Evolutionary conservation across 495 filamentous ascomycete genomes (phyloP), one percentile per base, ranked within the genome.

Genomic region (Hypoxylon fragiforme): DNA sequence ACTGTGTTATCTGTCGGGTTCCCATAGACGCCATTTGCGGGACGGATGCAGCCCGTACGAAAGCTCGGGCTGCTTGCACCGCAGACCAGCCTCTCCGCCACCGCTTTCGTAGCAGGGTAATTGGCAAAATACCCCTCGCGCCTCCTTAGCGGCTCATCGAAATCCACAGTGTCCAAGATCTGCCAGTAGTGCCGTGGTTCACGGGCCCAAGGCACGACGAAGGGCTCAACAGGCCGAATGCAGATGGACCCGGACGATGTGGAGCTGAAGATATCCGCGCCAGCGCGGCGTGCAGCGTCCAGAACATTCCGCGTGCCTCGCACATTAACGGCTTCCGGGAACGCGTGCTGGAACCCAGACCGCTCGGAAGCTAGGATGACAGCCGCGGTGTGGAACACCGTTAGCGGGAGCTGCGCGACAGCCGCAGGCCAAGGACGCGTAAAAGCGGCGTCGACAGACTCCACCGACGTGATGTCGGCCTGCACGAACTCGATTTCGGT

Each of bases 11-110:
- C 77, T 4, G 67, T 78, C 1, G 79, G 79, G 43, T 81, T 74
- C 11, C 81, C 81, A 52, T 83, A 83, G 20, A 85, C 77, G 4
- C 80, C 81, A 62, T 85, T 82, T 5, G 79, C 73, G 2, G 81
- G 81, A 7, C 81, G 70, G 48, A 85, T 82, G 54, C 77, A 77
- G 14, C 81, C 81, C 0, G 81, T 83, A 3, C 79, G 73, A 38
- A 85, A 74, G 1, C 63, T 13, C 21, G 64, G 60, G 12, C 67
- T 41, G 43, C 81, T 76, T 1, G 77, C 75, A 3, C 45, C 66
- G 24, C 79, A 79, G 0, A 85, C 76, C 11, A 81, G 64, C 4
- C 69, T 50, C 64, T 83, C 81, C 1, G 81, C 78, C 18, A 73
- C 70, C 3, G 73, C 68, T 40, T 85, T 85, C 35, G 77, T 72